Evolutionary conservation across 2,329 filamentous ascomycete species (phyloP).

Genomic region (Colletotrichum tabaci): DNA sequence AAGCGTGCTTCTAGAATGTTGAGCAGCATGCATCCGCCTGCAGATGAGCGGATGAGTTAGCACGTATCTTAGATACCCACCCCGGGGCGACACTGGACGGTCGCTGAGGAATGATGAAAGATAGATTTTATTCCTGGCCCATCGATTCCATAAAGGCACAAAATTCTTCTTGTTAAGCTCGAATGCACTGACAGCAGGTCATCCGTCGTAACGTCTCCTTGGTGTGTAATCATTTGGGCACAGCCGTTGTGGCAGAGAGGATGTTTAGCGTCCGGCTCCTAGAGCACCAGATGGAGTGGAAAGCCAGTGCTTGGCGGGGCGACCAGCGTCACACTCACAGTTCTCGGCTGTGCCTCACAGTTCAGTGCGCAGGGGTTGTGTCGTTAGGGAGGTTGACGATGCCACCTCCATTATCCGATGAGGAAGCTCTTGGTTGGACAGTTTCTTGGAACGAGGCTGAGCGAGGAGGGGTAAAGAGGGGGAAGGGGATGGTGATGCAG

Average conservation of each 20-base stretch:
- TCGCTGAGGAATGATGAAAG: neutral
- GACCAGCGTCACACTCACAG: constrained; percentile 21
- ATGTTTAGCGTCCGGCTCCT: neutral
- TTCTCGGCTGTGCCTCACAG: constrained; percentile 13
- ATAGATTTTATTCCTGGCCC: neutral
- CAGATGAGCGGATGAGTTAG: neutral
- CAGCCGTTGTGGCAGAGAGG: constrained; percentile 1
- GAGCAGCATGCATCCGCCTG: neutral
- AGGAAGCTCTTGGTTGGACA: neutral
- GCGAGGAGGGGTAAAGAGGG: constrained; percentile 25
- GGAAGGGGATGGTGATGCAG: neutral
- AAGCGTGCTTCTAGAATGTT: neutral
- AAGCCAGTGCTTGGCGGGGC: constrained; percentile 16
- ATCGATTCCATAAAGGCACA: neutral
- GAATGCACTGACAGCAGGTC: neutral
- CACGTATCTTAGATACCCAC: constrained; percentile 9
- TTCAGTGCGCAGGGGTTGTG: constrained; percentile 16
- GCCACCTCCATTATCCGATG: neutral
- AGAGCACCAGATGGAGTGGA: constrained; percentile 23
- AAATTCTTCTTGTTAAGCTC: neutral
- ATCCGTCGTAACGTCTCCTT: neutral
- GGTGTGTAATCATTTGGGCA: neutral
- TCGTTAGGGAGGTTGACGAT: constrained; percentile 16
- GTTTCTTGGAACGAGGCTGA: constrained; percentile 15
- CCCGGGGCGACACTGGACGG: neutral